These are phyloP conservation scores for Ramularia collo-cygni DNA, from an alignment of 2,329 filamentous ascomycete species.

Conservation along the genomic window DNA sequence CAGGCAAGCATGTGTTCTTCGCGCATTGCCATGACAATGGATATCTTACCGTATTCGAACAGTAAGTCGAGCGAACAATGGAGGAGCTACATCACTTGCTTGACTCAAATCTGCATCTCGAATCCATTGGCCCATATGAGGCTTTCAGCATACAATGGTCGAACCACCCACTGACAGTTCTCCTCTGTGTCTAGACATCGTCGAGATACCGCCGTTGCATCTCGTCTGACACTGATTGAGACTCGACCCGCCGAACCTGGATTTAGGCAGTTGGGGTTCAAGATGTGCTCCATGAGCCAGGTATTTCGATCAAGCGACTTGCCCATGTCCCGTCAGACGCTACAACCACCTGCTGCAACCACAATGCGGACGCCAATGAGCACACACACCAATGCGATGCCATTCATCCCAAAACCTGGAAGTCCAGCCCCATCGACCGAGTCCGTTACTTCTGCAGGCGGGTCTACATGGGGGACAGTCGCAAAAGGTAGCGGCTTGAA, in stretches of 20 bases:
- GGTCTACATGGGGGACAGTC: slow-evolving; percentile 35
- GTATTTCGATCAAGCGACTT: slow-evolving; percentile 36
- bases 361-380: slow-evolving; percentile 14
- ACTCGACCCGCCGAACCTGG: slow-evolving; percentile 36
- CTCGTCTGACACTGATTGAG: slow-evolving; percentile 40
- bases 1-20: slow-evolving; percentile 41
- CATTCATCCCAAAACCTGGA: slow-evolving; percentile 11
- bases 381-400: slow-evolving; percentile 7
- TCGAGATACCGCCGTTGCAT: slow-evolving; percentile 31
- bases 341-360: slow-evolving; percentile 4
- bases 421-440: slow-evolving; percentile 19
- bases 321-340: slow-evolving; percentile 2
- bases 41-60: slow-evolving; percentile 37
- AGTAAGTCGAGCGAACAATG: too few relatives aligned
- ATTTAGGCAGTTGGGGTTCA: slow-evolving; percentile 38
- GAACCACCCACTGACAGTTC: too few relatives aligned
- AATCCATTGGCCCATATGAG: too few relatives aligned
- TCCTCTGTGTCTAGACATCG: slow-evolving; percentile 27
- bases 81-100: too few relatives aligned
- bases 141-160: too few relatives aligned
- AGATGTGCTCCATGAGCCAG: slow-evolving; percentile 32
- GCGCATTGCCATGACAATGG: slow-evolving; percentile 43
- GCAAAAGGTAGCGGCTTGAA: slow-evolving; percentile 30
- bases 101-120: too few relatives aligned
- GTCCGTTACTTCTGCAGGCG: slow-evolving; percentile 12